Evolutionary conservation across 768 basidiomycete species (phyloP).

Genomic region (Pleurotus cornucopiae): DNA sequence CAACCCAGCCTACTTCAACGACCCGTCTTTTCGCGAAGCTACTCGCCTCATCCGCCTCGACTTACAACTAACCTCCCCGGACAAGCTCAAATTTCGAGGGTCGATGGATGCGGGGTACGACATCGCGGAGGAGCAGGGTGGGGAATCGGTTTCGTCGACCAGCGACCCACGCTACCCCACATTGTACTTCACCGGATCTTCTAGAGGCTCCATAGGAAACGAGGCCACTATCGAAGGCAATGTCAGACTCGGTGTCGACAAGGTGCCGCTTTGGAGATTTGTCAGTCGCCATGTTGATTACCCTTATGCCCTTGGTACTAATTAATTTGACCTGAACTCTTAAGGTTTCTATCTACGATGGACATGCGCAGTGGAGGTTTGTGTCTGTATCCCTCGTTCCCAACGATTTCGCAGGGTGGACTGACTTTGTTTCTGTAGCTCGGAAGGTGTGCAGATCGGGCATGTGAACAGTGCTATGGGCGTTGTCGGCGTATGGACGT

Average conservation of each 20-base stretch:
- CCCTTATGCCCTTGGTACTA: too few relatives aligned
- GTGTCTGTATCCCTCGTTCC: constrained; percentile 11
- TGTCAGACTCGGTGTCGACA: constrained; percentile 44
- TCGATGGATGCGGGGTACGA: constrained; percentile 8
- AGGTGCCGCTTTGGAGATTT: constrained; percentile 52
- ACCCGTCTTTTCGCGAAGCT: constrained; percentile 57
- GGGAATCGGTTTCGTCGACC: neutral
- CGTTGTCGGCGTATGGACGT: constrained; percentile 66
- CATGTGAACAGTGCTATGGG: constrained; percentile 62
- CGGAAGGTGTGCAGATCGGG: constrained; percentile 66
- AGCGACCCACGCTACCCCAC: constrained; percentile 31
- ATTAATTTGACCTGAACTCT: too few relatives aligned
- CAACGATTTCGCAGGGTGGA: neutral
- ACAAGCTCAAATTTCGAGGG: constrained; percentile 24
- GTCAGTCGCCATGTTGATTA: constrained; percentile 32
- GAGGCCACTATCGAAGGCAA: constrained; percentile 45
- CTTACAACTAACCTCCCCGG: constrained; percentile 38
- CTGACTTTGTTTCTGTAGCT: constrained; percentile 31
- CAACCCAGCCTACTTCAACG: constrained; percentile 48
- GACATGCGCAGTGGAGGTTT: constrained; percentile 57
- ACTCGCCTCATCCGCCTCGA: constrained; percentile 59
- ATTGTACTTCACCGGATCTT: constrained; percentile 43
- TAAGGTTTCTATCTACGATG: constrained; percentile 52
- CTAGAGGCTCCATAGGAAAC: constrained; percentile 36
- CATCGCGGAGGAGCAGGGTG: constrained; percentile 12